Percentiles rank a stretch among this genome's conserved stretches.
These are phyloP conservation scores for Globisporangium mamillatum DNA, from an alignment of 352 stramenopile species.

Conservation along the genomic window DNA sequence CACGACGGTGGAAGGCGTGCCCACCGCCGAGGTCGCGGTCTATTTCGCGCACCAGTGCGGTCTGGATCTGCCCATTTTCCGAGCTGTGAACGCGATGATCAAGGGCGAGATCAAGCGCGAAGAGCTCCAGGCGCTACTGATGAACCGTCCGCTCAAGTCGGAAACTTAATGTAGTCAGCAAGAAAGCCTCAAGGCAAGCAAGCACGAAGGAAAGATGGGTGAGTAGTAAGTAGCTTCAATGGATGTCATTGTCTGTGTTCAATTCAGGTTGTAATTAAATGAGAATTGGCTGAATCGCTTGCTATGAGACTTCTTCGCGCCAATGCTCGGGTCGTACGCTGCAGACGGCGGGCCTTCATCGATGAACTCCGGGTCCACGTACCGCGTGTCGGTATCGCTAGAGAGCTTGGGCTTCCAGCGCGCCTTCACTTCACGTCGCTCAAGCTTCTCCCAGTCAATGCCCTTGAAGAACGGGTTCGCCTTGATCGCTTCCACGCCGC, in stretches of 20 bases:
- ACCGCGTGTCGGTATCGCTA: slow-evolving; percentile 84
- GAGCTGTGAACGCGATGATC: slow-evolving; percentile 82
- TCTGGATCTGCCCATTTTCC: slow-evolving; percentile 91
- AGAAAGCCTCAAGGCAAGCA: not conserved
- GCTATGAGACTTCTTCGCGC: slow-evolving; percentile 61
- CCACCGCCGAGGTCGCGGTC: slow-evolving; percentile 92
- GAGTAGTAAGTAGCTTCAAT: slow-evolving; percentile 4
- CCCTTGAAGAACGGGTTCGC: slow-evolving; percentile 62
- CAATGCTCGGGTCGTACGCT: slow-evolving; percentile 67
- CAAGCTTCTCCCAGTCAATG: slow-evolving; percentile 77
- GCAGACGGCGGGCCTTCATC: slow-evolving; percentile 81
- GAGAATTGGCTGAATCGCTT: slow-evolving; percentile 90
- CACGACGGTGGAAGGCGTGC: slow-evolving; percentile 93
- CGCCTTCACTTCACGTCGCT: slow-evolving; percentile 67
- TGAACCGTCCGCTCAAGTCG: slow-evolving; percentile 79
- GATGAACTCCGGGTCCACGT: slow-evolving; percentile 88
- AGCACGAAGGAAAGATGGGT: not conserved
- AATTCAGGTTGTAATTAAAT: slow-evolving; percentile 82
- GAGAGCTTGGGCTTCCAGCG: slow-evolving; percentile 83
- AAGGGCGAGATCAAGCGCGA: slow-evolving; percentile 76
- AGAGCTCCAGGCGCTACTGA: slow-evolving; percentile 69
- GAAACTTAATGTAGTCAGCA: slow-evolving; percentile 40
- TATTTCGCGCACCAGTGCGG: slow-evolving; percentile 89
- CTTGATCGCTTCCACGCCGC: slow-evolving; percentile 75
- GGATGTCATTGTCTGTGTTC: not conserved